Percentiles rank a stretch among this genome's conserved stretches.
phyloP scores from a whole-genome alignment of 192 early-diverging fungal species.

The Geranomyces variabilis region DNA sequence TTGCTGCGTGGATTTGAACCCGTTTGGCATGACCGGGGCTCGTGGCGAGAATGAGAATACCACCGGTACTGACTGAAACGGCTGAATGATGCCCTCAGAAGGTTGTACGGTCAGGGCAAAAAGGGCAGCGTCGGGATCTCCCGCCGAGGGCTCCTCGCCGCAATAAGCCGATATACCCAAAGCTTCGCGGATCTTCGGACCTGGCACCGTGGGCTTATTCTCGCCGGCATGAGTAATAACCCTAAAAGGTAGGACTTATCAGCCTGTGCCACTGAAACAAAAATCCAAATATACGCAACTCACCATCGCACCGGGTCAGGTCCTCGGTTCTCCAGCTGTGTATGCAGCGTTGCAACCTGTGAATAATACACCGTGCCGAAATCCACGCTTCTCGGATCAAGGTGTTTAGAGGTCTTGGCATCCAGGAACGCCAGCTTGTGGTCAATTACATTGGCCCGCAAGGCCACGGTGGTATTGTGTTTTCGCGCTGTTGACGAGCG shows the following conservation, averaged over 20 bases:
- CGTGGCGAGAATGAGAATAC: conserved; percentile 45
- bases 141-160: not conserved
- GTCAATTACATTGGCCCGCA: conserved; percentile 38
- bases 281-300: not conserved
- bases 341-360: conserved; percentile 39
- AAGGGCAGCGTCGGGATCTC: conserved; percentile 18
- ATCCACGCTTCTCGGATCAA: conserved; percentile 37
- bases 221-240: conserved; percentile 51
- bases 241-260: conserved; percentile 20
- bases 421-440: conserved; percentile 43
- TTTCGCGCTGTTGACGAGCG: not conserved
- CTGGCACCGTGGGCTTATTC: conserved; percentile 40
- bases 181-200: not conserved
- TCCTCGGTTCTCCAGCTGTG: conserved; percentile 45
- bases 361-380: conserved; percentile 52
- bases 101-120: conserved; percentile 46
- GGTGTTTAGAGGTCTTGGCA: conserved; percentile 7
- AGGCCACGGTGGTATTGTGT: not conserved
- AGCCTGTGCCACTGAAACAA: too few species aligned
- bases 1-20: conserved; percentile 37
- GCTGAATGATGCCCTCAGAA: conserved; percentile 45
- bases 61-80: conserved; percentile 30
- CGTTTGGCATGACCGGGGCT: not conserved
- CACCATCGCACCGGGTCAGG: conserved; percentile 33
- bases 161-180: not conserved